phyloP scores from a whole-genome alignment of 352 stramenopile species.

The Globisporangium apiculatum region DNA sequence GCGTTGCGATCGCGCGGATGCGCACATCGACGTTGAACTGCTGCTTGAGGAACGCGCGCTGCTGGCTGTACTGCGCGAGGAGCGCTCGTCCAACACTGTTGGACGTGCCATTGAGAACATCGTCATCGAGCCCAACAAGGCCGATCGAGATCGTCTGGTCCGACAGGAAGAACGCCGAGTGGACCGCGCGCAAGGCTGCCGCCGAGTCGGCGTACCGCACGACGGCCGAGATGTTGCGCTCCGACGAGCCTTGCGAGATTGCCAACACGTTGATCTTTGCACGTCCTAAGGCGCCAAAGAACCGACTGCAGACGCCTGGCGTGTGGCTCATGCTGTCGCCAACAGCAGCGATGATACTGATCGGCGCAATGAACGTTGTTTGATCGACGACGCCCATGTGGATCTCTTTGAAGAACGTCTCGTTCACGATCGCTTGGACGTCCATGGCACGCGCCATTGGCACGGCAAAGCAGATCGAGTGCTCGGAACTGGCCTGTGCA shows the following conservation, averaged over 20 bases:
- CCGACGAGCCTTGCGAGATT: slow-evolving; percentile 92
- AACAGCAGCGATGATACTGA: slow-evolving; percentile 94
- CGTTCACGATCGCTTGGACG: slow-evolving; percentile 68
- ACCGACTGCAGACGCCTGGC: slow-evolving; percentile 88
- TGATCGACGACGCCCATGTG: slow-evolving; percentile 80
- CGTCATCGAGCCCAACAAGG: slow-evolving; percentile 81
- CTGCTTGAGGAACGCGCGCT: slow-evolving; percentile 74
- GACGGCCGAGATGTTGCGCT: slow-evolving; percentile 94
- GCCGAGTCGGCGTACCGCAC: slow-evolving; percentile 87
- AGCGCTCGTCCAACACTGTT: slow-evolving; percentile 78
- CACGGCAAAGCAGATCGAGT: slow-evolving; percentile 95
- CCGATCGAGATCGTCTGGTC: slow-evolving; percentile 90
- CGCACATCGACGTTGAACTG: slow-evolving; percentile 85
- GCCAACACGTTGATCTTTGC: slow-evolving; percentile 94
- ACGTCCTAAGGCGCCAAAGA: slow-evolving; percentile 91
- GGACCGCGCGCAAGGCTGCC: slow-evolving; percentile 88
- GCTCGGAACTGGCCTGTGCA: slow-evolving; percentile 91
- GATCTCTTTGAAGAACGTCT: slow-evolving; percentile 86
- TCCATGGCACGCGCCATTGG: slow-evolving; percentile 60
- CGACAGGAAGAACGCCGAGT: slow-evolving; percentile 94
- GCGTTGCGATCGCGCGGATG: slow-evolving; percentile 67
- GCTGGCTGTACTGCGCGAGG: slow-evolving; percentile 81
- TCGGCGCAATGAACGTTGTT: slow-evolving; percentile 77
- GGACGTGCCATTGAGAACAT: slow-evolving; percentile 22
- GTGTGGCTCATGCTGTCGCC: slow-evolving; percentile 93